Evolutionary conservation across 805 yeast species (phyloP), one percentile per base, ranked within the genome.

Genomic region (Candida oleophila): DNA sequence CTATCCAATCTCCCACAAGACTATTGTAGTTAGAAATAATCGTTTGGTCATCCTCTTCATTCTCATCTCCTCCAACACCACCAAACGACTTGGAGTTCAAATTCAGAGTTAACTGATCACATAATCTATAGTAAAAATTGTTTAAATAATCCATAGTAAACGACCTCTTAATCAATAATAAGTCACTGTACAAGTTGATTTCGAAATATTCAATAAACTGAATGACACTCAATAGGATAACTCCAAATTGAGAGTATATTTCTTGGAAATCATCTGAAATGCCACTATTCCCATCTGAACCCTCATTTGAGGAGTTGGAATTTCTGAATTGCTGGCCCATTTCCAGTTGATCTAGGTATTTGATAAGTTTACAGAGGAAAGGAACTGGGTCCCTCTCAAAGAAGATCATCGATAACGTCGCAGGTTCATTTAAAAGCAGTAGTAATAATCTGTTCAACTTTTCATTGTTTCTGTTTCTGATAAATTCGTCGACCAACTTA

Each of bases 221-320:
- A 18, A 67, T 56, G 12, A 62, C 55, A 2, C 64, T 59, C 34
- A 83, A 58, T 21, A 85, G 55, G 1, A 83, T 67, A 40, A 80
- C 71, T 1, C 95, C 90, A 60, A 85, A 83, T 35, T 87, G 82
- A 1, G 88, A 71, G 56, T 83, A 87, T 12, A 73, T 63, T 33
- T 86, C 94, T 60, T 85, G 89, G 50, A 77, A 79, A 52, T 80
- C 77, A 39, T 77, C 82, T 21, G 56, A 51, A 45, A 57, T 32
- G 4, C 22, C 39, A 36, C 22, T 36, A 20, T 36, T 16, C 8
- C 39, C 39, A 35, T 64, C 59, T 39, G 62, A 62, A 16, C 7
- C 19, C 5, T n/a, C 16, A 7, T 16, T 16, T 34, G 37, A 34
- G 8, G 19, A n/a, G 12, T 36, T 36, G n/a, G 14, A 7, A 15